Conservation (phyloP, 345 rosid genomes). For the Rhizophora mangle region DNA sequence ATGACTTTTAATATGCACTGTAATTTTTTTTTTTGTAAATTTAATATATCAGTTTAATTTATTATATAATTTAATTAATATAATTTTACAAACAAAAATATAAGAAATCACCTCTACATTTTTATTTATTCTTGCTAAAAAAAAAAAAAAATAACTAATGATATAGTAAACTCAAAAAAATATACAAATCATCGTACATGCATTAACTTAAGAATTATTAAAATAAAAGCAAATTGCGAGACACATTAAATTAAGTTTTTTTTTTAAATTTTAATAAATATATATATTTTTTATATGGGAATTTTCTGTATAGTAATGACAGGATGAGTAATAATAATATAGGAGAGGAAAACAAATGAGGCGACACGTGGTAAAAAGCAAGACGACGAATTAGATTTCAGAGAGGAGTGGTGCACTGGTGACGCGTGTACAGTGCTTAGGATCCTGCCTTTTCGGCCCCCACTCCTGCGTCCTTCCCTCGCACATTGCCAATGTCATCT, state of each 20-base stretch:
- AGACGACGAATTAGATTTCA: conserved; percentile 24
- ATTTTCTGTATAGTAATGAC: neutral
- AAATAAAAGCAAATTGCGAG: neutral
- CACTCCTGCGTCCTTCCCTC: neutral
- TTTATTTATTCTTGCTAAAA: too few relatives aligned
- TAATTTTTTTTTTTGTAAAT: too few relatives aligned
- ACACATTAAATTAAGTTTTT: neutral
- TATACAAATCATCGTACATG: too few relatives aligned
- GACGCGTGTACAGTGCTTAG: conserved; percentile 33
- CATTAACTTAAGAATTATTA: too few relatives aligned
- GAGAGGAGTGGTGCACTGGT: conserved; percentile 16
- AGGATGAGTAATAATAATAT: neutral
- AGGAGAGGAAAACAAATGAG: neutral
- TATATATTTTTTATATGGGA: too few relatives aligned
- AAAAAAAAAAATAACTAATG: too few relatives aligned
- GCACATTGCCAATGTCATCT: neutral
- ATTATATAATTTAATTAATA: too few relatives aligned
- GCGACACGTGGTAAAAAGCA: conserved; percentile 19
- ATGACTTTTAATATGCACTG: too few relatives aligned
- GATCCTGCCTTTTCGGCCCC: neutral
- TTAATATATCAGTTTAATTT: too few relatives aligned
- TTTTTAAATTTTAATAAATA: neutral
- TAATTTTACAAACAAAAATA: too few relatives aligned
- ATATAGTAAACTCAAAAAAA: too few relatives aligned
- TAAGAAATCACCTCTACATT: too few relatives aligned